A percentile compares a stretch with the other conserved stretches of the same genome.
phyloP scores from a whole-genome alignment of 2,329 filamentous ascomycete species.

The Hypoxylon sp. region DNA sequence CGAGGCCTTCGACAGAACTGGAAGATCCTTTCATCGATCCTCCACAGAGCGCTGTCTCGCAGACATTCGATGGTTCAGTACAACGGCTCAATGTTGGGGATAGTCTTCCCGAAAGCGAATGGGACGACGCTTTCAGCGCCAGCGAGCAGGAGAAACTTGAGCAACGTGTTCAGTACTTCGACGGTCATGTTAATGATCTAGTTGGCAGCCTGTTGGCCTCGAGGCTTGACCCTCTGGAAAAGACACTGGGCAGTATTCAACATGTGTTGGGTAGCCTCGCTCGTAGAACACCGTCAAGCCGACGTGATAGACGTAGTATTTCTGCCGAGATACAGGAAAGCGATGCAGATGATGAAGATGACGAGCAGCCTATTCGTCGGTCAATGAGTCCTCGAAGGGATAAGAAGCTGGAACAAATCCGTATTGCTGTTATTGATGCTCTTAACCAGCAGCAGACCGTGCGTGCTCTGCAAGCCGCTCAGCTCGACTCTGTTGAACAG shows the following conservation, averaged over 20 bases:
- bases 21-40: conserved; percentile 74
- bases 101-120: conserved; percentile 83
- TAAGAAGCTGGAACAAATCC: conserved; percentile 85
- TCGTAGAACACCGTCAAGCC: conserved; percentile 66
- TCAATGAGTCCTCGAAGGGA: conserved; percentile 84
- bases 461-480: conserved; percentile 52
- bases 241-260: conserved; percentile 81
- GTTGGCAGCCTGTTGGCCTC: conserved; percentile 82
- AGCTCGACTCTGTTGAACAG: conserved; percentile 47
- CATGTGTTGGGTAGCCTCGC: conserved; percentile 72
- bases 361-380: conserved; percentile 73
- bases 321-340: conserved; percentile 82
- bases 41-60: conserved; percentile 58
- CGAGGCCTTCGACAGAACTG: conserved; percentile 66
- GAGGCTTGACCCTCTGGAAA: conserved; percentile 84
- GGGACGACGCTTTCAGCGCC: conserved; percentile 88
- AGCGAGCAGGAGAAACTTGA: conserved; percentile 87
- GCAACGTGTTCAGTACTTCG: conserved; percentile 87
- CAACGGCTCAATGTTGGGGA: conserved; percentile 73
- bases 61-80: conserved; percentile 68
- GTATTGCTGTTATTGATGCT: conserved; percentile 78
- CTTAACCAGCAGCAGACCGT: conserved; percentile 69
- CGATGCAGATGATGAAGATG: conserved; percentile 95
- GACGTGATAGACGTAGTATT: conserved; percentile 72
- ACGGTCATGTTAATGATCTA: conserved; percentile 87